Evolutionary conservation across 148 eudicot genomes (phyloP), one percentile per base, ranked within the genome.

Genomic region (Chenopodium album): DNA sequence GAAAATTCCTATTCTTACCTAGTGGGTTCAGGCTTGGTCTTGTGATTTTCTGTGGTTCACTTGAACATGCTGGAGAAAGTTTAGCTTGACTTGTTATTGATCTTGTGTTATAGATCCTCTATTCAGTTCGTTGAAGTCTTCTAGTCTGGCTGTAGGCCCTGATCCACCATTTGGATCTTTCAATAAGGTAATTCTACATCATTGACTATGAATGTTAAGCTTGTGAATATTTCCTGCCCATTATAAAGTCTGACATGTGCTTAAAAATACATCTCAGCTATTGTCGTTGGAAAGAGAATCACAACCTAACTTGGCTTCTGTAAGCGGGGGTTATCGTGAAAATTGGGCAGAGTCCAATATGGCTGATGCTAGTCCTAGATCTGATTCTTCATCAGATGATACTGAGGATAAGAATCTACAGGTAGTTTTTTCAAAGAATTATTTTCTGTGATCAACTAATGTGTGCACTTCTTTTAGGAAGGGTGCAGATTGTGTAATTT

Each of bases 311-410:
- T 81, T 86, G 64, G 86, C 82, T 81, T 80, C 92, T 78, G 76
- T 82, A 11, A 78, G 89, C 34, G 88, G 76, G 37, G 87, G 79
- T 80, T 87, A 81, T 73, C 89, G 76, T 83, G 97, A 92, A 77
- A 90, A 89, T 67, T 89, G 94, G 90, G 92, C 87, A 50, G 99
- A 95, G 48, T 88, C 92, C 52, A 90, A 86, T 90, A 90, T 90
- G 93, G 94, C 88, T 85, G 98, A 91, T 73, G 88, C 88, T 66
- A 91, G 98, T 66, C 93, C 98, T 44, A 89, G 83, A 79, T 88
- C 94, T 4, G 97, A 95, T 85, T 90, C 94, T 76, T 95, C 99
- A 44, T 87, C 94, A 31, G 99, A 95, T 64, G 88, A 84, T 37
- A 82, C 88, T 8, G 98, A 93, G 62, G 99, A 95, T 73, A 92